Evolutionary conservation across 2,329 filamentous ascomycete genomes (phyloP).

Genomic region (Penicillium sp.): DNA sequence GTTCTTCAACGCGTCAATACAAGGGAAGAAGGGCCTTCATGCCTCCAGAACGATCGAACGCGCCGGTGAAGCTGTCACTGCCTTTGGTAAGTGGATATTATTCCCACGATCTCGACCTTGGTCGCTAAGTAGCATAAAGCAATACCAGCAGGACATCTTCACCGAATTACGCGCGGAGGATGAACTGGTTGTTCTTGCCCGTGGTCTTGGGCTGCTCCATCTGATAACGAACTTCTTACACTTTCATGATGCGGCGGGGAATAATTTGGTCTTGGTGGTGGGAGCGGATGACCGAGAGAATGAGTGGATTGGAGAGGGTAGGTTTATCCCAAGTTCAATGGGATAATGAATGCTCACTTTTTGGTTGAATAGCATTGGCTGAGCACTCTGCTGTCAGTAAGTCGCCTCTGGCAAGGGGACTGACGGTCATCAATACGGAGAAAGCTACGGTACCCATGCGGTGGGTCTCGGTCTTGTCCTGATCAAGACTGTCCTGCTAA

Average conservation of each 20-base stretch:
- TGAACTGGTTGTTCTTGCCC: slow-evolving; percentile 86
- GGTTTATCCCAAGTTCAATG: slow-evolving; percentile 4
- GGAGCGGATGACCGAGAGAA: slow-evolving; percentile 91
- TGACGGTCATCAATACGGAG: slow-evolving; percentile 92
- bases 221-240: slow-evolving; percentile 94
- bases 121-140: slow-evolving; percentile 35
- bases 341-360: not conserved
- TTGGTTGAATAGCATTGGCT: slow-evolving; percentile 57
- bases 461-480: slow-evolving; percentile 25
- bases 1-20: slow-evolving; percentile 20
- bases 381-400: slow-evolving; percentile 91
- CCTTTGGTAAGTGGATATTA: slow-evolving; percentile 46
- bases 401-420: slow-evolving; percentile 71
- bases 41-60: slow-evolving; percentile 39
- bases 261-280: slow-evolving; percentile 83
- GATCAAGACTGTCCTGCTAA: slow-evolving; percentile 11
- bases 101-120: not conserved
- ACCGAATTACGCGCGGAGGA: slow-evolving; percentile 83
- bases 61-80: slow-evolving; percentile 58
- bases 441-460: slow-evolving; percentile 73
- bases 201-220: slow-evolving; percentile 84
- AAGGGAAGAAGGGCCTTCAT: slow-evolving; percentile 27
- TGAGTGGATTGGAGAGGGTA: slow-evolving; percentile 84
- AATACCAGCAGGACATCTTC: slow-evolving; percentile 95
- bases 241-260: slow-evolving; percentile 91